These are phyloP conservation scores for Suhomyces faveliae DNA, from an alignment of 805 yeast genomes.

Conservation along the genomic window DNA sequence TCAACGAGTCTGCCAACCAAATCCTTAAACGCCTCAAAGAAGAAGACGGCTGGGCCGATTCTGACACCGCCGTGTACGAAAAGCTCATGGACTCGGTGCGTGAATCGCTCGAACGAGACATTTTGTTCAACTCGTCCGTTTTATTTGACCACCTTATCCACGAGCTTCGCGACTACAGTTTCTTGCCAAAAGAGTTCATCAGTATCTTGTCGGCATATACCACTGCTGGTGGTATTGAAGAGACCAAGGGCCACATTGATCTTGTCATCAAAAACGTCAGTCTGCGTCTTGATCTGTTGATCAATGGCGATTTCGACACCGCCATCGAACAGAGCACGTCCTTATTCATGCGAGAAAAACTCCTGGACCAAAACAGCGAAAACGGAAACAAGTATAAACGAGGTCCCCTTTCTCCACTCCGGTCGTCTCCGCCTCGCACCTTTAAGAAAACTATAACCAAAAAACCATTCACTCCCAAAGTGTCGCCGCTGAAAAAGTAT, in stretches of 20 bases:
- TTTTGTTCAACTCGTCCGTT: conserved; percentile 54
- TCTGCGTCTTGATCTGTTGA: conserved; percentile 18
- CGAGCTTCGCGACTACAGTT: conserved; percentile 19
- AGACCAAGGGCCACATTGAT: conserved; percentile 1
- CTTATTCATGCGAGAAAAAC: conserved; percentile 25
- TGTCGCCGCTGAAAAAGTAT: conserved; percentile 6
- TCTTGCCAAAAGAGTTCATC: conserved; percentile 10
- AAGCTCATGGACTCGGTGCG: conserved; percentile 41
- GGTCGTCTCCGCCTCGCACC: conserved; percentile 25
- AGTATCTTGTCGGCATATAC: background rate
- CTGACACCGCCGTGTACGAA: conserved; percentile 44
- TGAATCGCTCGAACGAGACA: conserved; percentile 51
- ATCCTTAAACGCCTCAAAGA: conserved; percentile 49
- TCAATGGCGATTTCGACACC: conserved; percentile 36
- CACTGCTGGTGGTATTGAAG: background rate
- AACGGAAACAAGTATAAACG: conserved; percentile 15
- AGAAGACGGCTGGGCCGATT: conserved; percentile 54
- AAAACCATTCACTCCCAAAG: conserved; percentile 8
- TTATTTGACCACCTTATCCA: conserved; percentile 49
- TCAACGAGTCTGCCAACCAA: conserved; percentile 45
- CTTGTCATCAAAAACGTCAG: conserved; percentile 6
- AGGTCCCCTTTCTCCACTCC: conserved; percentile 25
- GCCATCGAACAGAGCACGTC: conserved; percentile 31
- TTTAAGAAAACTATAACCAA: conserved; percentile 17
- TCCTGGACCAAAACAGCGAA: conserved; percentile 12